These are phyloP conservation scores for Basipetospora chlamydospora DNA, from an alignment of 2,329 filamentous ascomycete species.

Conservation along the genomic window DNA sequence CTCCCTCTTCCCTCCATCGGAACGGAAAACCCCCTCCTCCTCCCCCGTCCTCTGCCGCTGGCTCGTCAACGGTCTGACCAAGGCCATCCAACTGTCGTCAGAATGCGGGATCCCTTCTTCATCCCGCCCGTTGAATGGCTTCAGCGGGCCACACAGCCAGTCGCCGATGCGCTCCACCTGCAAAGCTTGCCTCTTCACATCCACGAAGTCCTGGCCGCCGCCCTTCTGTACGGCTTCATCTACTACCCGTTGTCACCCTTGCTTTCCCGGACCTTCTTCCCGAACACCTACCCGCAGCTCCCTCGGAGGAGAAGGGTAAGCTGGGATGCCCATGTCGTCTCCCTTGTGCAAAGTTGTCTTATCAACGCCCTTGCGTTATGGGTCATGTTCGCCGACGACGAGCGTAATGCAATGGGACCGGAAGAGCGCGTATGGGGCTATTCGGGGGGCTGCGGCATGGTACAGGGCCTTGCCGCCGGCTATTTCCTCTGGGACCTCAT, in stretches of 20 bases:
- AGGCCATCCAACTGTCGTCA: no score
- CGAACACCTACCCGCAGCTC: constrained; percentile 49
- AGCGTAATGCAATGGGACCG: constrained; percentile 51
- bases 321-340: constrained; percentile 79
- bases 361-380: constrained; percentile 63
- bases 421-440: constrained; percentile 65
- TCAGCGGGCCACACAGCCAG: constrained; percentile 42
- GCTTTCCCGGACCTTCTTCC: constrained; percentile 47
- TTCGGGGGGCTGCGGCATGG: constrained; percentile 53
- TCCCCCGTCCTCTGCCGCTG: no score
- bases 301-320: constrained; percentile 50
- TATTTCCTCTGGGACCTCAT: constrained; percentile 78
- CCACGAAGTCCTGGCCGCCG: constrained; percentile 58
- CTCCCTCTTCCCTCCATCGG: no score
- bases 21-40: no score
- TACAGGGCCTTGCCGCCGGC: constrained; percentile 62
- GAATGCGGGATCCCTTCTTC: constrained; percentile 67
- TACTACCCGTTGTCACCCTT: constrained; percentile 52
- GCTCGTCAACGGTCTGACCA: no score
- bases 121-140: constrained; percentile 45
- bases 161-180: constrained; percentile 46
- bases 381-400: constrained; percentile 54
- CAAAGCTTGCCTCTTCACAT: constrained; percentile 59
- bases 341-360: constrained; percentile 59
- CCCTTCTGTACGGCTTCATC: constrained; percentile 53